Evolutionary conservation across 2,329 filamentous ascomycete genomes (phyloP).

Genomic region (Diaporthe capsici): DNA sequence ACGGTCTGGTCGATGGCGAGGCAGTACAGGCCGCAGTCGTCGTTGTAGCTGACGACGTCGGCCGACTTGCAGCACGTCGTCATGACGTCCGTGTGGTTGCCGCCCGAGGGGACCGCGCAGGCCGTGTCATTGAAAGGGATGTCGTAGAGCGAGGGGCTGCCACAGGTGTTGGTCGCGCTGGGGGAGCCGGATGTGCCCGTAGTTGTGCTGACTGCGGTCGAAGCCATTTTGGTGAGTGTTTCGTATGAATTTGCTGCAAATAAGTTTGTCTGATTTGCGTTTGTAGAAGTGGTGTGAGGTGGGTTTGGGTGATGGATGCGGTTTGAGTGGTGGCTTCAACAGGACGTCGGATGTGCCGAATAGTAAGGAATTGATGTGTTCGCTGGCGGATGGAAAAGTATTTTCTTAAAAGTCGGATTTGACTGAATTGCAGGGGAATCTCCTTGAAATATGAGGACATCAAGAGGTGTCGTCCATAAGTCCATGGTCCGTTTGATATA

Average conservation of each 20-base stretch:
- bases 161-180: conserved; percentile 23
- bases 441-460: neutral
- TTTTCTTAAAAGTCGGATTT: neutral
- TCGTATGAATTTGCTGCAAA: neutral
- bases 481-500: conserved; percentile 36
- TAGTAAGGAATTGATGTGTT: neutral
- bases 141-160: conserved; percentile 52
- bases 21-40: conserved; percentile 58
- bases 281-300: neutral
- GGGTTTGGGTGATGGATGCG: neutral
- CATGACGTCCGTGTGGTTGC: conserved; percentile 57
- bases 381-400: neutral
- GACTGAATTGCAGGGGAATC: neutral
- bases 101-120: conserved; percentile 58
- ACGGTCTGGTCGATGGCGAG: conserved; percentile 57
- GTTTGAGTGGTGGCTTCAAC: neutral
- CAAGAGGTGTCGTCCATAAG: conserved; percentile 5
- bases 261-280: neutral
- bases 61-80: conserved; percentile 48
- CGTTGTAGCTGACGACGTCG: conserved; percentile 54
- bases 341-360: neutral
- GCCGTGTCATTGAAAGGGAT: conserved; percentile 59
- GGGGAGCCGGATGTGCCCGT: neutral
- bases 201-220: neutral
- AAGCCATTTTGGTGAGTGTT: conserved; percentile 22